These are phyloP conservation scores for Debaryomyces hansenii DNA, from an alignment of 805 yeast species.

Conservation along the genomic window DNA sequence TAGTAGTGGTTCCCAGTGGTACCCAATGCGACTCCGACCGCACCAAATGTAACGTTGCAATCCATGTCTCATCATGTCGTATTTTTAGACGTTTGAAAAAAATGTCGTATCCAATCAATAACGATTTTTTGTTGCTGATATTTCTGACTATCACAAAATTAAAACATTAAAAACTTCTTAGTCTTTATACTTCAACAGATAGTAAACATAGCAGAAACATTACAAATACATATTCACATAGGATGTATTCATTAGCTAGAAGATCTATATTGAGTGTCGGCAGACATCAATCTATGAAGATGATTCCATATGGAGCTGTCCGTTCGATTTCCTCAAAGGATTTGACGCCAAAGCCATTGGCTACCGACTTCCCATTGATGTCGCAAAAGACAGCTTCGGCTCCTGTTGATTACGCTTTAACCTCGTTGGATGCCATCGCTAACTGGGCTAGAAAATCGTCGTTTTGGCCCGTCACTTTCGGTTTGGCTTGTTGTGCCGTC, in stretches of 20 bases:
- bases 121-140: slow-evolving; percentile 36
- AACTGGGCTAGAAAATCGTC: slow-evolving; percentile 92
- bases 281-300: slow-evolving; percentile 13
- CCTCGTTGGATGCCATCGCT: slow-evolving; percentile 77
- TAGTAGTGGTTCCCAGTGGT: too few relatives aligned
- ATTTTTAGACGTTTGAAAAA: not conserved
- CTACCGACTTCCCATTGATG: slow-evolving; percentile 70
- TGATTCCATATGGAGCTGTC: slow-evolving; percentile 13
- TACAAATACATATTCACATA: not conserved
- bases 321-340: slow-evolving; percentile 39
- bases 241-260: slow-evolving; percentile 20
- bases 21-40: too few relatives aligned
- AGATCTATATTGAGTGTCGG: slow-evolving; percentile 23
- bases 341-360: slow-evolving; percentile 52
- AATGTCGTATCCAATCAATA: slow-evolving; percentile 34
- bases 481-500: slow-evolving; percentile 90
- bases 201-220: not conserved
- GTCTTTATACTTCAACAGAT: not conserved
- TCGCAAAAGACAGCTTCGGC: slow-evolving; percentile 54
- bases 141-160: not conserved
- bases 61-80: too few relatives aligned
- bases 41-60: too few relatives aligned
- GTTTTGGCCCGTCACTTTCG: slow-evolving; percentile 92
- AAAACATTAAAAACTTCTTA: not conserved
- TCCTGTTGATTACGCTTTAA: slow-evolving; percentile 76